Evolutionary conservation across 257 asterid species (phyloP), one percentile per base, ranked within the genome.

Genomic region (Pogostemon cablin): DNA sequence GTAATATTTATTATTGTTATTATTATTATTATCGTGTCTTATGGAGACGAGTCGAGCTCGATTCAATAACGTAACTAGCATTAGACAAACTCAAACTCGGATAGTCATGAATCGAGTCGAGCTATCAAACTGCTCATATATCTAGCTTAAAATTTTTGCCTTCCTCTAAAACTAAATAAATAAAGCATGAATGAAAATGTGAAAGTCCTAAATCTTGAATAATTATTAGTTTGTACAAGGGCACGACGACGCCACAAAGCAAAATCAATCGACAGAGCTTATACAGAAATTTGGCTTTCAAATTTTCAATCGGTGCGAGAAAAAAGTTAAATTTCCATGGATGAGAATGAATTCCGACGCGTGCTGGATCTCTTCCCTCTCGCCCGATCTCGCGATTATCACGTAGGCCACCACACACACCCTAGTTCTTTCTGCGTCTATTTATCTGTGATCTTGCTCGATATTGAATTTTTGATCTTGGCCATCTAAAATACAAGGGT

Each of bases 321-420:
- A 6, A 43, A 35, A 67, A 25, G 4, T 37, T 40, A 32, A 68
- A 32, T 37, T 9, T 46, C 76, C 57, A 90, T 90, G 85, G 91
- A 86, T 57, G 91, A 80, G 60, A 56, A 32, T 25, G 92, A 90
- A 77, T 90, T 90, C 72, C 83, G 81, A 38, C 87, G 84, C 5
- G 66, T 84, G 59, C 87, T 90, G 62, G 89, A 86, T 25, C 86
- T 86, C 67, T 90, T 90, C 72, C 95, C 96, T 46, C 75, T 88
- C 42, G 88, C 81, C 70, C 89, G 96, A 53, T 64, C 88, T 53
- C 87, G 86, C 32, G 96, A 90, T 84, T 87, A 63, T 78, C 84
- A 75, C 48, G 96, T 90, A 80, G 72, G 54, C 17, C 61, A 42
- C 69, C 58, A 2, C 48, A 34, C 58, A 46, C 43, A 15, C 65